Evolutionary conservation across 164 flowering plant genomes (phyloP), one percentile per base, ranked within the genome.

Genomic region (Houttuynia cordata): DNA sequence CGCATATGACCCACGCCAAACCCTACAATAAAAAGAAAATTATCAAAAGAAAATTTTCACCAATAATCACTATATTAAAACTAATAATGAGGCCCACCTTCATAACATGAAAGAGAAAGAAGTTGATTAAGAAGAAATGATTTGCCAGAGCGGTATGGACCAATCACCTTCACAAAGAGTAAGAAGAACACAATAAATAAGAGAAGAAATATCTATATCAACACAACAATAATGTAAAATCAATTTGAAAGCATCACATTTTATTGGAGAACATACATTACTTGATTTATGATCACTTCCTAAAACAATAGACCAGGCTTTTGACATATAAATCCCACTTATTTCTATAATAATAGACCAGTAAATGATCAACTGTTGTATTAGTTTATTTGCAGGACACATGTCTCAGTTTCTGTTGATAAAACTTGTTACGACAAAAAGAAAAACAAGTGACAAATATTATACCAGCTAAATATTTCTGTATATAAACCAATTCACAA

Each of bases 1-100:
- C 99, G 97, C 97, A 94, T 83, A 74, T 94, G 99, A 59, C 99
- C 99, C 64, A 94, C 99, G 59, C 99, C 99, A 82, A 94, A 94
- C 4, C 99, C 99, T 94, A 84, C 23, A 63, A 60, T 59, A 60
- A 42, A 65, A 55, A 56, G 8, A 53, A 34, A 41, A 25, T 19
- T 45, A 62, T 22, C 25, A 50, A 47, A 23, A 54, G n/a, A 37
- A 67, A 10, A 7, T 30, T 30, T 34, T n/a, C 45, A 56, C n/a
- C 10, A 42, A 25, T 3, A 30, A 40, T 39, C 41, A 0, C 55
- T 12, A 19, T 21, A 24, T 47, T 21, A 51, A 14, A 10, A 57
- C 24, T 19, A 25, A n/a, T n/a, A 56, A 61, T 60, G 53, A 59
- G 51, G 52, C 24, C 56, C 65, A 91, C 99, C 99, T 82, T 94